Evolutionary conservation across 2,329 filamentous ascomycete genomes (phyloP).

Genomic region (Colletotrichum orbiculare): DNA sequence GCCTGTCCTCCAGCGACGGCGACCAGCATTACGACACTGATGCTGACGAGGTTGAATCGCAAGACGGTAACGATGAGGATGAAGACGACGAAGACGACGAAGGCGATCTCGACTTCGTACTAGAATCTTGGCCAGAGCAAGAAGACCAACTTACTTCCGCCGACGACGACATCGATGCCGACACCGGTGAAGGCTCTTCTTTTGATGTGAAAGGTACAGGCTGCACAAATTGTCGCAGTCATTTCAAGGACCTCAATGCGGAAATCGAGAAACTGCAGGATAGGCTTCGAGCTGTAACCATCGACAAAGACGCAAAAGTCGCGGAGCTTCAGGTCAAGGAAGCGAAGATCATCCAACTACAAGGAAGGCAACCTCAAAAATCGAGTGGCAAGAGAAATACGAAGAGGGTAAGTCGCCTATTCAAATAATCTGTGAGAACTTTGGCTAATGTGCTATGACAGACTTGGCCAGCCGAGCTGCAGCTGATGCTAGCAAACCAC

Average conservation of each 20-base stretch:
- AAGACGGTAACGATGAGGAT: constrained; percentile 10
- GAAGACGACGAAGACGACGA: not conserved
- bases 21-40: constrained; percentile 21
- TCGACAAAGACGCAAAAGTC: not conserved
- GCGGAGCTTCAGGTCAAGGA: not conserved
- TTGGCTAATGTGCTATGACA: not conserved
- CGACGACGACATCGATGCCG: not conserved
- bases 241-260: not conserved
- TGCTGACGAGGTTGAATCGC: constrained; percentile 31
- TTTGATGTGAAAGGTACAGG: constrained; percentile 11
- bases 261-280: constrained; percentile 7
- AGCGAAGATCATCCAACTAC: too few species aligned
- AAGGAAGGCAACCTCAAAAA: not conserved
- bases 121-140: too few species aligned
- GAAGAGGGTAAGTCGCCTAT: constrained; percentile 1
- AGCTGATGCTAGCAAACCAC: not conserved
- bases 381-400: constrained; percentile 4
- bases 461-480: constrained; percentile 25
- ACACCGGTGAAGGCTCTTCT: not conserved
- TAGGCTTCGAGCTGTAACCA: not conserved
- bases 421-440: not conserved
- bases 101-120: not conserved
- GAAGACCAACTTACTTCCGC: not conserved
- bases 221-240: constrained; percentile 11
- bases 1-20: not conserved